Percentiles rank a stretch among this genome's conserved stretches.
phyloP scores from a whole-genome alignment of 2,329 filamentous ascomycete genomes.

The Penicillium freii region DNA sequence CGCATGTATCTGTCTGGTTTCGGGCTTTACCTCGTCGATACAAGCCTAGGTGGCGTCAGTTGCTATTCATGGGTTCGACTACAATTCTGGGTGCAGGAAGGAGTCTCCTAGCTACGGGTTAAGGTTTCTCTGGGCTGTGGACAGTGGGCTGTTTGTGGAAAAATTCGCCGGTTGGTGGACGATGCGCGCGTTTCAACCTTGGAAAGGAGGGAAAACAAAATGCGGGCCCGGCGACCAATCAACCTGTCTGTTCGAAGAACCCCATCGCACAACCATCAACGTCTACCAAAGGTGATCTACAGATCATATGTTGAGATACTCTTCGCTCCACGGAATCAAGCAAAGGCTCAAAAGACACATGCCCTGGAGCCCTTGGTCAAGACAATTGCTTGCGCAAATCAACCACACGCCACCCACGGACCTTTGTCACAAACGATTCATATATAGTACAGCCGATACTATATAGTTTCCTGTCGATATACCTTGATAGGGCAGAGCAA shows the following conservation, averaged over 20 bases:
- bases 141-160: neutral
- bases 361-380: neutral
- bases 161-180: neutral
- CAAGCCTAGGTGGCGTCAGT: slow-evolving; percentile 14
- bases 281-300: neutral
- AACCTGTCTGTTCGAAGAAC: neutral
- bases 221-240: neutral
- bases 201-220: neutral
- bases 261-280: neutral
- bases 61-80: slow-evolving; percentile 18
- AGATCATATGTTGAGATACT: neutral
- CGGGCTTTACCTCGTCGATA: slow-evolving; percentile 10
- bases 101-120: slow-evolving; percentile 5
- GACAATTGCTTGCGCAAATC: slow-evolving; percentile 16
- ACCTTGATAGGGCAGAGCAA: slow-evolving; percentile 65
- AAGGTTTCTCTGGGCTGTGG: neutral
- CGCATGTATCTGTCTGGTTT: slow-evolving; percentile 4
- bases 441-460: slow-evolving; percentile 51
- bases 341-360: neutral
- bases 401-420: slow-evolving; percentile 25
- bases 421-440: slow-evolving; percentile 39
- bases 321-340: neutral
- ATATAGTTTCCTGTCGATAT: slow-evolving; percentile 68
- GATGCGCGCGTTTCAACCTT: neutral
- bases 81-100: slow-evolving; percentile 8